Base-by-base conservation (phyloP, 1,284 basidiomycete species). In the Peniophora sp. region DNA sequence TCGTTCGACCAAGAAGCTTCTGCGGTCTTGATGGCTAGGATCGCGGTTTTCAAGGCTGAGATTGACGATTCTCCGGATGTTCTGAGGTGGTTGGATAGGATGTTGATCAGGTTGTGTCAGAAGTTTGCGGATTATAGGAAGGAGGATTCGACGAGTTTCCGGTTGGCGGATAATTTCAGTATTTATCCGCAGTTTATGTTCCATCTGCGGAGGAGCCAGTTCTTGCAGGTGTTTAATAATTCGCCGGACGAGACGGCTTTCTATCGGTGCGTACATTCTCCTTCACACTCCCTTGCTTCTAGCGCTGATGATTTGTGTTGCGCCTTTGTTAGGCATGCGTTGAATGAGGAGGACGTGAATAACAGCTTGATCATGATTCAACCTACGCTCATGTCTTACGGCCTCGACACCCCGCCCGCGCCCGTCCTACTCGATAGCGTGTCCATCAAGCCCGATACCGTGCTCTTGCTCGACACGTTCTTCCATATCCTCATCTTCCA, bases 181-280 rank as follows among this genome's bases (percentile, higher is more conserved):
- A 99, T 99, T 63, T 99, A 99, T 69, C 97, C 97, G 32, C 97
- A 99, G 68, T 99, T 99, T 76, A 99, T 99, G 97, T 99, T 99
- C 87, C 97, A 99, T 70, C 71, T 99, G 55, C 81, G 97, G 53
- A 75, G 97, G 65, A 93, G 90, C 75, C 96, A 99, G 72, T 99
- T 99, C 77, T 76, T 99, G 67, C 97, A 99, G 71, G 96, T 99
- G 51, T 99, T 99, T 72, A 99, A 99, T 74, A 99, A 98, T 76
- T 97, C 92, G 75, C 96, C 96, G 5, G 96, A 99, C 67, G 96
- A 99, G 76, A 98, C 95, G 23, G 97, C 96, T 16, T 99, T 97
- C 78, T 98, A 98, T 72, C 79, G 92, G 90, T 86, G 51, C 56
- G 76, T n/a, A n/a, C 65, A 50, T 54, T 44, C 19, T 24, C 16